Evolutionary conservation across 495 filamentous ascomycete species (phyloP).

Genomic region (Tuber microsphaerosporum): DNA sequence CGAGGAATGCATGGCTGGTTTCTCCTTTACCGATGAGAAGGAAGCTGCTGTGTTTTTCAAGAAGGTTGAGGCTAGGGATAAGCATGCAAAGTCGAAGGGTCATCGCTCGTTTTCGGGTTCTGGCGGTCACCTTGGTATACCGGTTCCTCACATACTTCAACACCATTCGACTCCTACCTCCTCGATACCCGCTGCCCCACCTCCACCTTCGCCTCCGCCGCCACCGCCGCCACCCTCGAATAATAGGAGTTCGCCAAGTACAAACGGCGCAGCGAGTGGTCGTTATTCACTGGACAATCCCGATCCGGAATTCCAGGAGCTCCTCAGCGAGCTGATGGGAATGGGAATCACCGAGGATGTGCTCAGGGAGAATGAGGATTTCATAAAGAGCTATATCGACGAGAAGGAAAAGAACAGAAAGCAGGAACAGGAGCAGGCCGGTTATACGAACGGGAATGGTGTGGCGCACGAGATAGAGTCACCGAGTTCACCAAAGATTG

Average conservation of each 20-base stretch:
- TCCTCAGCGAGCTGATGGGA: conserved; percentile 65
- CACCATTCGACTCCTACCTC: conserved; percentile 19
- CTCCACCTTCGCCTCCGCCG: conserved; percentile 38
- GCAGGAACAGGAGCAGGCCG: conserved; percentile 82
- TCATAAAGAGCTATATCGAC: conserved; percentile 85
- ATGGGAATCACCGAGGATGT: conserved; percentile 92
- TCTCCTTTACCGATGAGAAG: conserved; percentile 92
- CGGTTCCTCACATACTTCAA: conserved; percentile 28
- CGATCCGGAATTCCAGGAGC: conserved; percentile 75
- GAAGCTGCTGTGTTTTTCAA: conserved; percentile 90
- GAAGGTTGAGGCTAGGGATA: conserved; percentile 60
- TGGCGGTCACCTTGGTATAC: conserved; percentile 15
- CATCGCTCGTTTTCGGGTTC: conserved; percentile 15
- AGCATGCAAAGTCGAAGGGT: conserved; percentile 34
- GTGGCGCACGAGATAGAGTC: conserved; percentile 17
- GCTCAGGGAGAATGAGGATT: conserved; percentile 80
- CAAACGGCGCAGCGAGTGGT: conserved; percentile 43
- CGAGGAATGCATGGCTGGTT: conserved; percentile 77
- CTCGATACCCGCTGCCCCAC: conserved; percentile 43
- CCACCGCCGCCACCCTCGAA: conserved; percentile 31
- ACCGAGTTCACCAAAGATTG: conserved; percentile 21
- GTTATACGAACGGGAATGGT: conserved; percentile 68
- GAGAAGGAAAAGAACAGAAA: conserved; percentile 49
- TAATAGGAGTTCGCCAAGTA: conserved; percentile 30
- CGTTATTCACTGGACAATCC: conserved; percentile 67